Evolutionary conservation across 225 moss, liverwort and hornwort species (phyloP).

Genomic region (Physcomitrellopsis africana): DNA sequence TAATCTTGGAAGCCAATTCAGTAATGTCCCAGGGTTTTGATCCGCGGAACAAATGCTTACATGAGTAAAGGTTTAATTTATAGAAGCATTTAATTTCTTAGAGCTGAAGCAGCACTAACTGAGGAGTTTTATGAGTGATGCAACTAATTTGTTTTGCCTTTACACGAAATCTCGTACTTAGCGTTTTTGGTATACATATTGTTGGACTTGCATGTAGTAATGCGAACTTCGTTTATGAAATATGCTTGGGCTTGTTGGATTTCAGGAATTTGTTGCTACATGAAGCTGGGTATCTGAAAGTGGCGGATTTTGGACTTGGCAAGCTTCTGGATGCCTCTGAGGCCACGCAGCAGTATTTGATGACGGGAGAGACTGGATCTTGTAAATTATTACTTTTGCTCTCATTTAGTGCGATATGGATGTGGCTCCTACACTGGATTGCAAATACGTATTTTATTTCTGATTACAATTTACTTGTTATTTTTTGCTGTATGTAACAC

Average conservation of each 20-base stretch:
- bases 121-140: background rate
- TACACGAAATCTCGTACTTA: background rate
- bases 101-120: background rate
- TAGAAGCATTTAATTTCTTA: background rate
- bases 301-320: constrained; percentile 68
- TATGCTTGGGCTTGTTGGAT: background rate
- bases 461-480: background rate
- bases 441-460: background rate
- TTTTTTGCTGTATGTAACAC: background rate
- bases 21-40: background rate
- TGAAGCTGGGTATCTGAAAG: constrained; percentile 61
- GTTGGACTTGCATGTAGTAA: background rate
- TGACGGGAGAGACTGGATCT: constrained; percentile 71
- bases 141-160: background rate
- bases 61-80: background rate
- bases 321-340: constrained; percentile 54
- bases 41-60: constrained; percentile 1
- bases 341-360: constrained; percentile 35
- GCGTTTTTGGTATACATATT: background rate
- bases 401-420: constrained; percentile 2
- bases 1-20: background rate
- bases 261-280: constrained; percentile 42
- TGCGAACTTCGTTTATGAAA: background rate
- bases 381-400: constrained; percentile 43
- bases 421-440: background rate